Conservation (phyloP, 768 basidiomycete genomes). For the Mycena vulgaris region DNA sequence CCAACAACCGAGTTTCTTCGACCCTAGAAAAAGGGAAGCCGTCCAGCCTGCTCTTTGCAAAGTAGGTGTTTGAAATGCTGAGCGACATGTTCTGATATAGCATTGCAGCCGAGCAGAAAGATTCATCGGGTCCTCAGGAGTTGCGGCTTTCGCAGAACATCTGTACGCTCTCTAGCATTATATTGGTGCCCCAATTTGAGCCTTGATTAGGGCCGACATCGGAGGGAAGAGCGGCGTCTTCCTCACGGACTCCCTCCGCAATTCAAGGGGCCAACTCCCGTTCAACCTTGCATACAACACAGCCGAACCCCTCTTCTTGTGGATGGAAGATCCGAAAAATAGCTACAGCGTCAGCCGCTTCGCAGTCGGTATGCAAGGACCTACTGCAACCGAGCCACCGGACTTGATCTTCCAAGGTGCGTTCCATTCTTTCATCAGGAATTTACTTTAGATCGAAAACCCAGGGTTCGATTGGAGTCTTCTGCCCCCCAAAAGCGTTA, state of each 20-base stretch:
- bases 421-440: slow-evolving; percentile 21
- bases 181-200: neutral
- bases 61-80: slow-evolving; percentile 26
- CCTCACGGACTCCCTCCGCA: neutral
- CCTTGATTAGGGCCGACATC: slow-evolving; percentile 36
- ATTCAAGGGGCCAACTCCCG: neutral
- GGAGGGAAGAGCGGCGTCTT: slow-evolving; percentile 18
- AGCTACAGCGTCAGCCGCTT: neutral
- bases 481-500: slow-evolving; percentile 35
- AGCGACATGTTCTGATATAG: neutral
- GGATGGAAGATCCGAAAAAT: slow-evolving; percentile 26
- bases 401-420: slow-evolving; percentile 28
- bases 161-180: slow-evolving; percentile 11
- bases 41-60: slow-evolving; percentile 35
- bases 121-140: slow-evolving; percentile 23
- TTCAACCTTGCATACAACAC: slow-evolving; percentile 8
- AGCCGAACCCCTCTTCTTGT: neutral
- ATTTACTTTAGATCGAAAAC: neutral
- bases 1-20: slow-evolving; percentile 50
- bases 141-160: slow-evolving; percentile 39
- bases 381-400: slow-evolving; percentile 18
- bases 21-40: slow-evolving; percentile 45
- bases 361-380: slow-evolving; percentile 29
- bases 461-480: slow-evolving; percentile 32
- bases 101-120: slow-evolving; percentile 18